These are phyloP conservation scores for Schizonepeta tenuifolia DNA, from an alignment of 257 asterid genomes.

Conservation along the genomic window DNA sequence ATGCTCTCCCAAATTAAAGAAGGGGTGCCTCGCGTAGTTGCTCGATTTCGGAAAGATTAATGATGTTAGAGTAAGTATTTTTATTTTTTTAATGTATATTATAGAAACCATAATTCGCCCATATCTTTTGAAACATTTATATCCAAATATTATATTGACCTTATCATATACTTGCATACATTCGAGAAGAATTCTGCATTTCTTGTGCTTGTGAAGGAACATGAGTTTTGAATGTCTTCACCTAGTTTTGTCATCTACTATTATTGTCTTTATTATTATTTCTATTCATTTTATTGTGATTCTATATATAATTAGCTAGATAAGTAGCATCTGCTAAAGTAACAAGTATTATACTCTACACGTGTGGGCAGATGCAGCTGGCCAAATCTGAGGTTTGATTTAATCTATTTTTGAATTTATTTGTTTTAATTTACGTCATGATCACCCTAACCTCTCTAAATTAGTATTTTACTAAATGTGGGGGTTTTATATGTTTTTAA, in stretches of 20 bases:
- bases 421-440: neutral
- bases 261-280: neutral
- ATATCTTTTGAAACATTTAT: neutral
- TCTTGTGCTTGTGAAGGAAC: neutral
- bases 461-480: neutral
- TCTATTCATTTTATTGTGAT: neutral
- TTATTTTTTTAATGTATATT: too few species aligned
- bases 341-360: slow-evolving; percentile 9
- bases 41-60: too few species aligned
- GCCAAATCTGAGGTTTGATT: slow-evolving; percentile 6
- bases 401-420: neutral
- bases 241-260: neutral
- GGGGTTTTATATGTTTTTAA: neutral
- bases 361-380: slow-evolving; percentile 26
- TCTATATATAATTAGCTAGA: neutral
- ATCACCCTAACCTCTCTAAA: neutral
- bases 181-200: neutral
- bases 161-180: neutral
- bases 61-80: too few species aligned
- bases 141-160: neutral
- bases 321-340: neutral
- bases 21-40: too few species aligned
- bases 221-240: slow-evolving; percentile 4
- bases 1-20: too few species aligned
- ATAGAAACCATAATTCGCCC: neutral